These are phyloP conservation scores for Alternaria ethzedia DNA, from an alignment of 2,329 filamentous ascomycete genomes.

Conservation along the genomic window DNA sequence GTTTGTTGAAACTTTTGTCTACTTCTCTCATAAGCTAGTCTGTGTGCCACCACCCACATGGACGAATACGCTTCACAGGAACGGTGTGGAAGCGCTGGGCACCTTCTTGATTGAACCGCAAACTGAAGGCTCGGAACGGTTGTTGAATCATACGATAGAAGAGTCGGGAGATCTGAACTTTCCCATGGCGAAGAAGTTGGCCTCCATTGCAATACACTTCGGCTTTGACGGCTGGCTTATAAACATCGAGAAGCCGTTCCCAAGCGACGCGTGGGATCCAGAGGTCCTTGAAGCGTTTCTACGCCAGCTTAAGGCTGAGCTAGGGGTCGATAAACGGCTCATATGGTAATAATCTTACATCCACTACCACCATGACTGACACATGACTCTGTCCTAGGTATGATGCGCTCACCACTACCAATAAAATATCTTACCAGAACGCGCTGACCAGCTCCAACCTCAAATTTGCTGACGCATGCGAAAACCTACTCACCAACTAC, in stretches of 20 bases:
- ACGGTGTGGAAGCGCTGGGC: conserved; percentile 53
- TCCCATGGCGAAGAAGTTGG: conserved; percentile 48
- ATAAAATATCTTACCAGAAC: conserved; percentile 55
- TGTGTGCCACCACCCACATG: conserved; percentile 54
- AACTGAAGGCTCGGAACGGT: conserved; percentile 38
- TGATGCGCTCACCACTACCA: conserved; percentile 53
- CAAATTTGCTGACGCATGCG: conserved; percentile 47
- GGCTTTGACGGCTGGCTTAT: conserved; percentile 58
- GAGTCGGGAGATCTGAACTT: conserved; percentile 31
- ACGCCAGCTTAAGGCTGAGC: conserved; percentile 40
- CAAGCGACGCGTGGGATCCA: conserved; percentile 38
- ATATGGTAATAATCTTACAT: conserved; percentile 44
- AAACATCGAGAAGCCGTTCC: conserved; percentile 55
- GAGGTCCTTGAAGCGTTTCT: conserved; percentile 47
- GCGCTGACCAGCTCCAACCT: conserved; percentile 50
- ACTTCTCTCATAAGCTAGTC: conserved; percentile 57
- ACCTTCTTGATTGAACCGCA: conserved; percentile 55
- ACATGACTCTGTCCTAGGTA: conserved; percentile 45
- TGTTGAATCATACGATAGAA: conserved; percentile 27
- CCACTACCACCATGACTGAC: background rate
- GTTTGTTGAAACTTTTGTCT: conserved; percentile 54
- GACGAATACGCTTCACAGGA: conserved; percentile 56
- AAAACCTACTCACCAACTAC: conserved; percentile 55
- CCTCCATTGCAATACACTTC: conserved; percentile 48
- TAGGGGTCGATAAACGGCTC: conserved; percentile 39